phyloP scores from a whole-genome alignment of 2,329 filamentous ascomycete genomes.

The Neonectria ditissima region DNA sequence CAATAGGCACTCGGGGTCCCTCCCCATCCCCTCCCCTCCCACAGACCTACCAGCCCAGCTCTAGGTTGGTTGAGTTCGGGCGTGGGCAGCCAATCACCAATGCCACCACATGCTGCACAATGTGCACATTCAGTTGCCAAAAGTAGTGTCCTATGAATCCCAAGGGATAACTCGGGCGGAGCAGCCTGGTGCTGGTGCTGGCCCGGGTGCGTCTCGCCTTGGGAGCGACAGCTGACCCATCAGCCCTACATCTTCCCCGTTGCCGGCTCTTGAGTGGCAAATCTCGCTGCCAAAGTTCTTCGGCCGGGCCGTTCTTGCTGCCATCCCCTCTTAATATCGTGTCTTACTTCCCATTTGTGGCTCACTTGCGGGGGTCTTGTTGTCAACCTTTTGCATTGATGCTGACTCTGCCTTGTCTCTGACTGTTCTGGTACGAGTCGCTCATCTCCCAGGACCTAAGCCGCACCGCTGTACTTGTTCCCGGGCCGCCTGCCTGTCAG shows the following conservation, averaged over 20 bases:
- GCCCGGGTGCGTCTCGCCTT: constrained; percentile 1
- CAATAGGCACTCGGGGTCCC: not conserved
- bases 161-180: constrained; percentile 25
- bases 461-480: constrained; percentile 13
- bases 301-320: constrained; percentile 13
- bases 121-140: constrained; percentile 29
- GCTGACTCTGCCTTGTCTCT: constrained; percentile 14
- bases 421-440: constrained; percentile 23
- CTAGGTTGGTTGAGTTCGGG: constrained; percentile 19
- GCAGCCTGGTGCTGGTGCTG: constrained; percentile 15
- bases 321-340: constrained; percentile 15
- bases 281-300: constrained; percentile 19
- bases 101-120: constrained; percentile 27
- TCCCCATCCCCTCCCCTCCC: constrained; percentile 10
- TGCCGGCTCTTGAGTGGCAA: constrained; percentile 17
- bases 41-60: constrained; percentile 24
- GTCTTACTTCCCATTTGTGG: constrained; percentile 25
- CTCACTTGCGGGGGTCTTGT: constrained; percentile 23
- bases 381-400: constrained; percentile 6
- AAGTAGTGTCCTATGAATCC: constrained; percentile 27
- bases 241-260: constrained; percentile 37
- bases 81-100: constrained; percentile 26
- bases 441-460: constrained; percentile 13
- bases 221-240: constrained; percentile 39
- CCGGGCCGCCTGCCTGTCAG: constrained; percentile 15